Percentiles rank a stretch among this genome's conserved stretches.
Conservation (phyloP, 1,284 basidiomycete species). For the Lentinula novae-zelandiae region DNA sequence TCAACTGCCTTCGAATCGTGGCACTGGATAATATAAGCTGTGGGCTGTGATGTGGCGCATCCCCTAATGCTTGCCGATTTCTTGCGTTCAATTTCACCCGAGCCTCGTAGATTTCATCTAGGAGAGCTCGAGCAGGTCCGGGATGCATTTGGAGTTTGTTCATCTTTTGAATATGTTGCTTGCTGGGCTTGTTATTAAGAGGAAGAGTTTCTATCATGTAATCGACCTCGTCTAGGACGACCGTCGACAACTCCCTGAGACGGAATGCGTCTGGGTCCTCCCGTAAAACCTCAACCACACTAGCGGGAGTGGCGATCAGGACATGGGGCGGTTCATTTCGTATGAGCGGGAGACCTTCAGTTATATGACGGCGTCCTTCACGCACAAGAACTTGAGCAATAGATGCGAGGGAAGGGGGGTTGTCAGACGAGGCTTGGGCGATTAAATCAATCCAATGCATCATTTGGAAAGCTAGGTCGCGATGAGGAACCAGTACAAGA, state of each 20-base stretch:
- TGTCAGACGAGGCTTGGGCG: slow-evolving; percentile 26
- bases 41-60: slow-evolving; percentile 30
- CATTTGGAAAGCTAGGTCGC: slow-evolving; percentile 68
- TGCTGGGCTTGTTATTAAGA: slow-evolving; percentile 30
- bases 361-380: slow-evolving; percentile 34
- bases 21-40: slow-evolving; percentile 70
- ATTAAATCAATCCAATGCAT: slow-evolving; percentile 64
- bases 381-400: slow-evolving; percentile 63
- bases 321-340: slow-evolving; percentile 53
- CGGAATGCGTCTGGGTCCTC: slow-evolving; percentile 40
- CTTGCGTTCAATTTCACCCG: slow-evolving; percentile 26
- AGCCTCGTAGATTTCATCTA: slow-evolving; percentile 49
- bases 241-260: slow-evolving; percentile 43
- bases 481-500: slow-evolving; percentile 70
- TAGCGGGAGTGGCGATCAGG: slow-evolving; percentile 69
- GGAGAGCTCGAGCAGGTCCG: slow-evolving; percentile 52
- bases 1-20: slow-evolving; percentile 56
- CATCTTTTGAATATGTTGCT: slow-evolving; percentile 23
- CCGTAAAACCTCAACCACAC: slow-evolving; percentile 52
- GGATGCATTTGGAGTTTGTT: slow-evolving; percentile 47
- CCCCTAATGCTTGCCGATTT: slow-evolving; percentile 19
- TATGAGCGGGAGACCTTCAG: slow-evolving; percentile 34
- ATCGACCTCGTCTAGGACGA: slow-evolving; percentile 75
- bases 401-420: slow-evolving; percentile 30
- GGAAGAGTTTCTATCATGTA: slow-evolving; percentile 56